Evolutionary conservation across 371 early-diverging fungal species (phyloP).

Genomic region (Apophysomyces trapeziformis): DNA sequence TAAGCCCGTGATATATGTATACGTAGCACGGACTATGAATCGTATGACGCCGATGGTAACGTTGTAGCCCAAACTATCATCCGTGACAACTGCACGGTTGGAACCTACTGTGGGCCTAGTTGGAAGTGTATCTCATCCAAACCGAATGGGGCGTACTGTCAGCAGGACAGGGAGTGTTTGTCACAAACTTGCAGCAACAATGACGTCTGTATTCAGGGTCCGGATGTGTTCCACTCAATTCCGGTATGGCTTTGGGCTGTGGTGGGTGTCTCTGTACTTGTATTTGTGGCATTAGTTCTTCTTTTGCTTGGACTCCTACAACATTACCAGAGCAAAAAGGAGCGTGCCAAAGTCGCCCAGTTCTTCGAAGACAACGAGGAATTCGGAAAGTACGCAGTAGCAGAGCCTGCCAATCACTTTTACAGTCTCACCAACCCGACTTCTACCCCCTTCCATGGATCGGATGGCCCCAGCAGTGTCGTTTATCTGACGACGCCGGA

Average conservation of each 20-base stretch:
- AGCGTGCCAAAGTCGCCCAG: slow-evolving; percentile 40
- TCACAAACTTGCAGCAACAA: slow-evolving; percentile 42
- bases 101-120: slow-evolving; percentile 34
- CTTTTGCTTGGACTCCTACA: slow-evolving; percentile 45
- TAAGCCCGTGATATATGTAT: slow-evolving; percentile 6
- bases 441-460: not conserved
- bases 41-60: slow-evolving; percentile 35
- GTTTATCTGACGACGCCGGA: slow-evolving; percentile 45
- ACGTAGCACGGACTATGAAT: slow-evolving; percentile 28
- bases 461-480: slow-evolving; percentile 28
- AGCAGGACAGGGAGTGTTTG: slow-evolving; percentile 50
- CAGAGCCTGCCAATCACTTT: slow-evolving; percentile 10
- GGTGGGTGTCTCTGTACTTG: slow-evolving; percentile 32
- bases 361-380: slow-evolving; percentile 53
- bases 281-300: slow-evolving; percentile 41
- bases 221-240: slow-evolving; percentile 47
- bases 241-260: slow-evolving; percentile 49
- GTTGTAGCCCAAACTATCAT: slow-evolving; percentile 40
- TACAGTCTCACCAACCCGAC: not conserved
- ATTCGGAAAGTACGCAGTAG: slow-evolving; percentile 47
- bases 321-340: slow-evolving; percentile 50
- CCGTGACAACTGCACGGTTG: slow-evolving; percentile 53
- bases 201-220: slow-evolving; percentile 41
- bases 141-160: slow-evolving; percentile 22
- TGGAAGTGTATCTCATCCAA: slow-evolving; percentile 36